Base-by-base conservation (phyloP, 2,329 filamentous ascomycete genomes). In the Stemphylium beticola region DNA sequence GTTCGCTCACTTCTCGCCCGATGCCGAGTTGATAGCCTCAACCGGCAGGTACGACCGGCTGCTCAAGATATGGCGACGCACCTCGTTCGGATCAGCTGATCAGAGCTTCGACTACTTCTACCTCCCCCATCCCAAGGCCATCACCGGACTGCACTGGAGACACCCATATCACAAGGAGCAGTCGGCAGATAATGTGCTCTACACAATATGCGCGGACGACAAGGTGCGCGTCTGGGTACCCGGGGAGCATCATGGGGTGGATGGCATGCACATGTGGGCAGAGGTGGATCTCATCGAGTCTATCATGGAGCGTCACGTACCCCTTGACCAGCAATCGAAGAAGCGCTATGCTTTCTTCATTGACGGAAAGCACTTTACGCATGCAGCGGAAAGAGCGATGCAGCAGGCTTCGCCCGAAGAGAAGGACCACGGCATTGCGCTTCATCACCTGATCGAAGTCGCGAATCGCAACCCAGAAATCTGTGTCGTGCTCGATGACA, bases 61-160 rank as follows among this genome's bases (percentile, higher is more conserved):
- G 17, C 87, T 96, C 62, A 98, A 99, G 77, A 85, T 98, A 66
- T 99, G 96, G 95, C 86, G 92, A 60, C 85, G 93, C 48, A 79
- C 96, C 20, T 90, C 89, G 8, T 97, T 93, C 71, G 92, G 92
- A 12, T 84, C 86, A 0, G 88, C 92, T 53, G 89, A 96, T 64
- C 89, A 92, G 34, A 84, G 90, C 52, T 98, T 98, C 75, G 93
- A 98, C 67, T 88, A 96, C 66, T 87, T 88, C 24, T 98, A 98
- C 75, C 85, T 99, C 1, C 82, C 87, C n/a, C 95, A 99, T 72
- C 91, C 92, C 1, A 82, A 85, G 22, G 78, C 88, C 0, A 87
- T 99, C n/a, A 93, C 91, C 3, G 87, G 85, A 55, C 78, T 96
- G 55, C 88, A 93, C 72, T 99, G 96, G 96, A 87, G 91, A 41